Evolutionary conservation across 2,329 filamentous ascomycete genomes (phyloP).

Genomic region (Neurospora sp.): DNA sequence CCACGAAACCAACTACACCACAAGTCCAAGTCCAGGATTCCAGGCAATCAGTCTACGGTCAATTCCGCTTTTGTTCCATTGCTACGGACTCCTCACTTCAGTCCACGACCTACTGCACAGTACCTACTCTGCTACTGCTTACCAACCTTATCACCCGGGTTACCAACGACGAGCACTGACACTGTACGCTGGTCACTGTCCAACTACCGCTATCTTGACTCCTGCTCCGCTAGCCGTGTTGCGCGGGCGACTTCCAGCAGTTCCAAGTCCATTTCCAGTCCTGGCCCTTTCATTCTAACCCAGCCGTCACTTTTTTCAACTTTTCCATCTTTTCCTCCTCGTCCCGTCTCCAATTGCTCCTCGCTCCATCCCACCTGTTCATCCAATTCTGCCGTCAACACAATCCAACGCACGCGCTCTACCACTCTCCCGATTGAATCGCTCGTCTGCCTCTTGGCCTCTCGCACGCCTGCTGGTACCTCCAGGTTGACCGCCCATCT

Average conservation of each 20-base stretch:
- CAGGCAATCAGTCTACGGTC: slow-evolving; percentile 1
- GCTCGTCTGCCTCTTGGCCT: neutral
- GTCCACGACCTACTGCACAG: neutral
- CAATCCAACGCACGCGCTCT: neutral
- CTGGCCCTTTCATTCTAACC: neutral
- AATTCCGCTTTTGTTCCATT: slow-evolving; percentile 3
- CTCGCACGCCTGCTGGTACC: neutral
- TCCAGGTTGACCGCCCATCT: neutral
- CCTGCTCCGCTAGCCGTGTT: neutral
- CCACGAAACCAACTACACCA: slow-evolving; percentile 1
- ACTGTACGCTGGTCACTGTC: neutral
- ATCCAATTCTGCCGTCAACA: neutral
- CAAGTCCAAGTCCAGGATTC: neutral
- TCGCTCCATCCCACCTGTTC: neutral
- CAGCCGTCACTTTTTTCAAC: neutral
- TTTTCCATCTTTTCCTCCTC: neutral
- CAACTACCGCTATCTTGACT: neutral
- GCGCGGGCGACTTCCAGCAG: neutral
- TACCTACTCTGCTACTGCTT: neutral
- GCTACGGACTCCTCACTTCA: neutral
- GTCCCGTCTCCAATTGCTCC: neutral
- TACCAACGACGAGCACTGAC: neutral
- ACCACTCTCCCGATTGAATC: neutral
- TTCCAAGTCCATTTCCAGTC: neutral
- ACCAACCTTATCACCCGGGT: neutral